Evolutionary conservation across 2,329 filamentous ascomycete species (phyloP).

Genomic region (Cladosporium sp.): DNA sequence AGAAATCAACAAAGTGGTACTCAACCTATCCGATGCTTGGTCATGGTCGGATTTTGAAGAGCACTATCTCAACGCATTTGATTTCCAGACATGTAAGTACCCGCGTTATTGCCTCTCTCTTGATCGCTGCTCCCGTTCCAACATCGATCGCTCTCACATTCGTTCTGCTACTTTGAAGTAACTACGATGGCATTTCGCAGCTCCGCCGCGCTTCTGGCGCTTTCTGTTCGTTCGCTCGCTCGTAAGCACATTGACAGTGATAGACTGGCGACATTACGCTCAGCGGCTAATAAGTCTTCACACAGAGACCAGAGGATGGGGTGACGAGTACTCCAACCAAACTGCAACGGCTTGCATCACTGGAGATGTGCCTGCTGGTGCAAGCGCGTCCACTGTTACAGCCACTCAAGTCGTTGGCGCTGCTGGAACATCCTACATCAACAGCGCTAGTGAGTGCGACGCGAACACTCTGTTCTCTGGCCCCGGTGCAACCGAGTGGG

Average conservation of each 20-base stretch:
- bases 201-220: constrained; percentile 1
- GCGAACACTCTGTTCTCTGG: constrained; percentile 6
- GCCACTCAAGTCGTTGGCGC: constrained; percentile 4
- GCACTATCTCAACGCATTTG: constrained; percentile 1
- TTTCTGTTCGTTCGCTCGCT: constrained; percentile 1
- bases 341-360: constrained; percentile 1
- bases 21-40: neutral
- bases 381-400: constrained; percentile 1
- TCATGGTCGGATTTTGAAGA: neutral
- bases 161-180: neutral
- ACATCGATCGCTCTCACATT: neutral
- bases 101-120: neutral
- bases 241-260: neutral
- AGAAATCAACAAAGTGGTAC: neutral
- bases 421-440: constrained; percentile 1
- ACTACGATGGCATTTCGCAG: constrained; percentile 6
- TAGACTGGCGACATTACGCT: neutral
- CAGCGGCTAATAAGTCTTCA: too few relatives aligned
- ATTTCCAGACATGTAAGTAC: neutral
- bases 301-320: too few relatives aligned
- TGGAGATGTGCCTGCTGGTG: neutral
- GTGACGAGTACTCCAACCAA: too few relatives aligned
- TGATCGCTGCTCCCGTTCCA: neutral
- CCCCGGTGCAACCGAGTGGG: neutral
- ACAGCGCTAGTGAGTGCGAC: constrained; percentile 2